Percentiles rank a stretch among this genome's conserved stretches.
Evolutionary conservation across 805 yeast genomes (phyloP).

Genomic region (Dipodascus albidus): DNA sequence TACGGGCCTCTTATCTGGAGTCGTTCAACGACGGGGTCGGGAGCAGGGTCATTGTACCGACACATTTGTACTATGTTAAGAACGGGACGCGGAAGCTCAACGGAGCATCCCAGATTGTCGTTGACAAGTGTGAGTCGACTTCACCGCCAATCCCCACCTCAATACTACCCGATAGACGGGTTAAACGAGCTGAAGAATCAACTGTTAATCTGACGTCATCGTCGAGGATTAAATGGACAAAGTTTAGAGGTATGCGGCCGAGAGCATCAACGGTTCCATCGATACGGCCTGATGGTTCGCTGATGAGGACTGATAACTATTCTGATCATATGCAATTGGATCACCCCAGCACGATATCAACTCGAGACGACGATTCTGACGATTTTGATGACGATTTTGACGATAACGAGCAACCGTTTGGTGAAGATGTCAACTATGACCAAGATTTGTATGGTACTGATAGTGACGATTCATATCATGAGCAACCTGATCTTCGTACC

Average conservation of each 20-base stretch:
- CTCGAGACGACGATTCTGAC: conserved; percentile 10
- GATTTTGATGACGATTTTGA: conserved; percentile 17
- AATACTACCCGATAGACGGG: conserved; percentile 5
- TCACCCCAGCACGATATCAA: not conserved
- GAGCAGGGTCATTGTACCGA: conserved; percentile 17
- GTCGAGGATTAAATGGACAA: not conserved
- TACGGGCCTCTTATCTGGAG: conserved; percentile 21
- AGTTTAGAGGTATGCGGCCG: not conserved
- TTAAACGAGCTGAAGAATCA: not conserved
- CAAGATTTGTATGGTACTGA: conserved; percentile 19
- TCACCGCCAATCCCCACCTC: conserved; percentile 20
- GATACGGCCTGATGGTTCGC: not conserved
- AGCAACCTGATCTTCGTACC: conserved; percentile 24
- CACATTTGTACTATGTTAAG: conserved; percentile 17
- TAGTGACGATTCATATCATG: conserved; percentile 23
- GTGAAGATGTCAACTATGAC: conserved; percentile 23
- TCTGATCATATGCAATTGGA: not conserved
- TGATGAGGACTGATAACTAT: not conserved
- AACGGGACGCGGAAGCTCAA: conserved; percentile 15
- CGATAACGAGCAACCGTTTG: conserved; percentile 18
- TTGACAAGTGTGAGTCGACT: conserved; percentile 13
- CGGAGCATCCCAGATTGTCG: conserved; percentile 16
- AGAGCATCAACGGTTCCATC: not conserved
- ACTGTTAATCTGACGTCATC: not conserved
- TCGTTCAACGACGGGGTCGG: conserved; percentile 20